phyloP scores from a whole-genome alignment of 768 basidiomycete genomes.

The Boletus coccyginus region DNA sequence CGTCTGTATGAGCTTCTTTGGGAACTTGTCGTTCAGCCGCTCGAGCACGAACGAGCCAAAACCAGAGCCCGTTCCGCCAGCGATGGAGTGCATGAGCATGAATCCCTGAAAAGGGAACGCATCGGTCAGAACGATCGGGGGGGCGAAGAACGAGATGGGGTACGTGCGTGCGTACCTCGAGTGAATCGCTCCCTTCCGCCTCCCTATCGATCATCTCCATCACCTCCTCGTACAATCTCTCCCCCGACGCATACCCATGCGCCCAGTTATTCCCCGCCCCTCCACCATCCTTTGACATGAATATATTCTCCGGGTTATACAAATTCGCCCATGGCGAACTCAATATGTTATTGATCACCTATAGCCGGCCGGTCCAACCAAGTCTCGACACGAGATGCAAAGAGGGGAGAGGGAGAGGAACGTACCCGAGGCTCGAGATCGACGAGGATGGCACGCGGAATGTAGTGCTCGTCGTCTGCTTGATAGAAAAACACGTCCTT shows the following conservation, averaged over 20 bases:
- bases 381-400: not conserved
- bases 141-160: not conserved
- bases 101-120: slow-evolving; percentile 65
- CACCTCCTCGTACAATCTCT: slow-evolving; percentile 90
- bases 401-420: no score
- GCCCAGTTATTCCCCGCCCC: slow-evolving; percentile 99
- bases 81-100: slow-evolving; percentile 98
- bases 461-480: slow-evolving; percentile 99
- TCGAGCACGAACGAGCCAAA: slow-evolving; percentile 98
- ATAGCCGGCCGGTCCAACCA: slow-evolving; percentile 2
- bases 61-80: slow-evolving; percentile 97
- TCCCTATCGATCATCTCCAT: slow-evolving; percentile 99
- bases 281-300: slow-evolving; percentile 94
- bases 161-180: slow-evolving; percentile 62
- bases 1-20: slow-evolving; percentile 98
- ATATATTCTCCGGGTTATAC: slow-evolving; percentile 99
- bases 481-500: slow-evolving; percentile 99
- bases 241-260: slow-evolving; percentile 88
- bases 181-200: slow-evolving; percentile 94
- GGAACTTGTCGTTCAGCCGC: slow-evolving; percentile 94
- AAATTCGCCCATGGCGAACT: slow-evolving; percentile 79
- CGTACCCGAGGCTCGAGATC: slow-evolving; percentile 94
- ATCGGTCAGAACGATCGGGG: not conserved
- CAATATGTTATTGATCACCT: slow-evolving; percentile 97
- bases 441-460: slow-evolving; percentile 93